Base-by-base conservation (phyloP, 441 rosid species). In the Gossypium davidsonii region DNA sequence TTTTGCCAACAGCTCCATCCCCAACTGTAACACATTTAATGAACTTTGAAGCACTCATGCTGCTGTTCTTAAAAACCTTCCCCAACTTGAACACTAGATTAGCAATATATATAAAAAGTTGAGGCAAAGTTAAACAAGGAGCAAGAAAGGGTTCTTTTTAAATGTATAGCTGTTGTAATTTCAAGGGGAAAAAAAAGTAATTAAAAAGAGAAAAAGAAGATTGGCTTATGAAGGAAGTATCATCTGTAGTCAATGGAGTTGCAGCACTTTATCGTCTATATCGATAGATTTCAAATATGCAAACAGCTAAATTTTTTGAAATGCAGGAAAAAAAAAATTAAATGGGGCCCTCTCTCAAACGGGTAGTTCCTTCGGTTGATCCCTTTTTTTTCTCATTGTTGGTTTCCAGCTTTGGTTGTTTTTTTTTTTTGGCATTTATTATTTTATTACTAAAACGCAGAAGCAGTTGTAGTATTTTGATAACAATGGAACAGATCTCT, bases 1-100 rank as follows among this genome's bases (percentile, higher is more conserved):
- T 94, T 83, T 94, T 94, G 37, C 98, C 98, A 21, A 94, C 98
- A 82, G 97, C 98, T 77, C 98, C 98, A 77, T 94, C 98, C 79
- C 98, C 98, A 67, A 94, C 98, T 0, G 98, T 92, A 70, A 94
- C 98, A 78, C 98, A 94, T 84, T 94, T 94, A 49, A 94, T 92
- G 90, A 94, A 94, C 92, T 85, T 94, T 1, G 97, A 90, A 80
- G 90, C 97, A 73, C 90, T 94, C 97, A 90, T 57, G 37, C n/a
- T 57, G 37, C n/a, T 91, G 80, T 67, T 70, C 72, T 18, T 66
- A 20, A 76, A 51, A 51, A 9, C 59, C 20, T 64, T 67, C 58
- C 73, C 76, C 69, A 8, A 78, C 42, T 44, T 49, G 18, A 17
- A 73, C 44, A 9, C 73, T 57, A 67, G 74, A 71, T 59, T 71